Conservation (phyloP, 2,329 filamentous ascomycete species). For the Trichoderma arundinaceum region DNA sequence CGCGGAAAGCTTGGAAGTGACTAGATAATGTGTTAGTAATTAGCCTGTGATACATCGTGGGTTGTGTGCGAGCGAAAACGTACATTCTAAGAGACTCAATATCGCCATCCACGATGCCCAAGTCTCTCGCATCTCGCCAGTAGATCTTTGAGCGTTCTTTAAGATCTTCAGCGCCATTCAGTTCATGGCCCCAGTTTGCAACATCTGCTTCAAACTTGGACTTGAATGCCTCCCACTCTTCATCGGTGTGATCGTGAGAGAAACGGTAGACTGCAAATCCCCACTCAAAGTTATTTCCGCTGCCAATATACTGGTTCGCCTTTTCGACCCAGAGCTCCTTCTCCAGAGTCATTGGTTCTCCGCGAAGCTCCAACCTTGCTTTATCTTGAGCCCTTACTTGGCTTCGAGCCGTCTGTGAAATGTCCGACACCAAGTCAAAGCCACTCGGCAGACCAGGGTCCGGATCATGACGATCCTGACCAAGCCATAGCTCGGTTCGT, state of each 20-base stretch:
- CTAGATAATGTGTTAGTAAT: background rate
- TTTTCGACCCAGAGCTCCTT: constrained; percentile 19
- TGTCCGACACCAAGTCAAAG: constrained; percentile 9
- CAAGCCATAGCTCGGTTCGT: constrained; percentile 11
- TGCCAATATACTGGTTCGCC: constrained; percentile 3
- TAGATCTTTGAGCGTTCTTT: constrained; percentile 34
- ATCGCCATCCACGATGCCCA: constrained; percentile 33
- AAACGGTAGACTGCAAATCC: constrained; percentile 38
- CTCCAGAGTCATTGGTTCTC: constrained; percentile 8
- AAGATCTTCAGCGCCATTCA: constrained; percentile 26
- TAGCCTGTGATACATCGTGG: background rate
- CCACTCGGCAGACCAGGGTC: constrained; percentile 5
- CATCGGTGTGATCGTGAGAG: constrained; percentile 34
- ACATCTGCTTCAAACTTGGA: constrained; percentile 38
- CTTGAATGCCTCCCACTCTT: constrained; percentile 39
- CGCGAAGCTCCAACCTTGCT: constrained; percentile 33
- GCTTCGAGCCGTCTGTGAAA: constrained; percentile 2
- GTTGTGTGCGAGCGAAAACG: background rate
- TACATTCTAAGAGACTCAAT: constrained; percentile 37
- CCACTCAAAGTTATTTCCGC: constrained; percentile 31
- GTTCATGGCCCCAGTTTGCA: constrained; percentile 38
- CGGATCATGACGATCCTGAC: constrained; percentile 9
- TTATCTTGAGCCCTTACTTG: constrained; percentile 19
- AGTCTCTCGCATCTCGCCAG: constrained; percentile 37
- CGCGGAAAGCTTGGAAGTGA: background rate